A percentile compares a stretch with the other conserved stretches of the same genome.
Conservation (phyloP, 2,329 filamentous ascomycete species). For the Colletotrichum sp. region DNA sequence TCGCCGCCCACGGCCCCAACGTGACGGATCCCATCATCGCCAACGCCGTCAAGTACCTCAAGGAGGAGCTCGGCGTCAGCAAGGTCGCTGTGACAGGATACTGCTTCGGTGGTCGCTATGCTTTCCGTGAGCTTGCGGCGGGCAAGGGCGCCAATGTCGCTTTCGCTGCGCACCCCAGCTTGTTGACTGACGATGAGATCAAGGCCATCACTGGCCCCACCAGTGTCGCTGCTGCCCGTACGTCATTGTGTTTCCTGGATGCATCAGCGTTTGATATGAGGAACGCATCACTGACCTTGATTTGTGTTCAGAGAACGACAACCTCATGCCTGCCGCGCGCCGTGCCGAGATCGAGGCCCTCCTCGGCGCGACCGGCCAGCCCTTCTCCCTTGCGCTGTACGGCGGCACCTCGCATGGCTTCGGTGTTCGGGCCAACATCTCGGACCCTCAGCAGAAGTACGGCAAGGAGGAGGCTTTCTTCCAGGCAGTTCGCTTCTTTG, state of each 20-base stretch:
- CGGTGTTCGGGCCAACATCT: constrained; percentile 68
- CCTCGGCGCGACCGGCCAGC: constrained; percentile 53
- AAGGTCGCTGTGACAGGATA: constrained; percentile 65
- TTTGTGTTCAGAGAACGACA: constrained; percentile 55
- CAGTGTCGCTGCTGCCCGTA: constrained; percentile 67
- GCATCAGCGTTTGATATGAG: neutral
- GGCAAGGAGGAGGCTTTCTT: constrained; percentile 81
- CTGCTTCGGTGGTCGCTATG: constrained; percentile 68
- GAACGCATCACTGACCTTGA: neutral
- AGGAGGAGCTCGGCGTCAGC: constrained; percentile 51
- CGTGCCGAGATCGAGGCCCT: constrained; percentile 63
- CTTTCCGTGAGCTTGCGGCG: constrained; percentile 56
- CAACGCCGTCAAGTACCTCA: constrained; percentile 50
- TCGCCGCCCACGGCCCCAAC: constrained; percentile 41
- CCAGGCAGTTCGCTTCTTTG: constrained; percentile 80
- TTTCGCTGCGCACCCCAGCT: constrained; percentile 69
- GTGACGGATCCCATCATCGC: constrained; percentile 53
- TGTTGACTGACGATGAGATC: constrained; percentile 65
- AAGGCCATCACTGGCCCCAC: constrained; percentile 60
- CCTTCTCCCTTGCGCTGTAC: constrained; percentile 76
- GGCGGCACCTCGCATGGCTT: constrained; percentile 76
- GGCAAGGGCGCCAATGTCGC: constrained; percentile 62
- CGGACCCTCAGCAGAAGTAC: constrained; percentile 59
- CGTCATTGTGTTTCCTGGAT: neutral
- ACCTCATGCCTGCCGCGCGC: constrained; percentile 60